Evolutionary conservation across 1,284 basidiomycete genomes (phyloP), one percentile per base, ranked within the genome.

Genomic region (Volvariella volvacea): DNA sequence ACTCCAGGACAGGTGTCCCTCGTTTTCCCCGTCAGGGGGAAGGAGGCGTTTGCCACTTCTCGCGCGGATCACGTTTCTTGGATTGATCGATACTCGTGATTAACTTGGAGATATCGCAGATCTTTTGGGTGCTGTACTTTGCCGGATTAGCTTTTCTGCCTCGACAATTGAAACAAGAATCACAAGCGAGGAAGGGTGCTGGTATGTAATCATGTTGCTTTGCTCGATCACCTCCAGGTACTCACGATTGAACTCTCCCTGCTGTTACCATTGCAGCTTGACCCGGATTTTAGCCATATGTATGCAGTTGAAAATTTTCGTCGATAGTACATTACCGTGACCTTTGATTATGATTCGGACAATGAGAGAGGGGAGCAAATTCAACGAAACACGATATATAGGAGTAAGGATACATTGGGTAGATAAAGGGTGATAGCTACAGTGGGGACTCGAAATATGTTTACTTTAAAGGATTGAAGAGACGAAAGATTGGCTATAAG

Each of bases 101-200:
- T 36, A 7, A 36, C 6, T 20, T 20, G 7, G 19, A 20, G n/a
- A 36, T 8, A 39, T 38, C 43, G 21, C 50, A 77, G 74, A 49
- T 73, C 22, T 74, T 76, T 54, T 76, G 73, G 68, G 57, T 58
- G 2, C 53, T 76, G 10, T 78, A 74, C 50, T 53, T 54, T 22
- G 45, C 63, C 16, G 75, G 74, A 3, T 51, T 73, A 49, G 58
- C 52, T 3, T 54, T 75, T 3, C 52, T 76, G 15, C 73, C 70
- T 33, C 63, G 68, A 15, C 75, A 78, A 53, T 65, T 66, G 43
- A 55, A 46, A 41, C 65, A 70, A 47, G 74, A 75, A 55, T 44
- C 43, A 39, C 46, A 48, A 31, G 31, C 39, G 8, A 57, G 53
- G 10, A 44, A 48, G 34, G 44, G 50, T 32, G 45, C 6, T 12